A percentile compares a stretch with the other conserved stretches of the same genome.
Evolutionary conservation across 805 yeast species (phyloP).

Genomic region (Candida maesae): DNA sequence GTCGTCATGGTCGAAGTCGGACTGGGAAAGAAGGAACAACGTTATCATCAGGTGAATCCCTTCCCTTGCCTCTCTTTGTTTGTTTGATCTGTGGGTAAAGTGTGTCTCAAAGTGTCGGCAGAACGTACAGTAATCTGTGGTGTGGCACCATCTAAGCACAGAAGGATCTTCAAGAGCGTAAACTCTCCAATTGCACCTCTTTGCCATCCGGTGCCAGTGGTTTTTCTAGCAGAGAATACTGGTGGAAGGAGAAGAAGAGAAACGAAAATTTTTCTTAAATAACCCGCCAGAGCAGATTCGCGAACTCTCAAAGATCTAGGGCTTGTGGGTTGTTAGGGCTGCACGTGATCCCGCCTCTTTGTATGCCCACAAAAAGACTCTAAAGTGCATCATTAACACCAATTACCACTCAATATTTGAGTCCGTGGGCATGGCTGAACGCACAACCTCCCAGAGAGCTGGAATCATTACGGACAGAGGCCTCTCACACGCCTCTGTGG

Average conservation of each 20-base stretch:
- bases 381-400: too few species aligned
- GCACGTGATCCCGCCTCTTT: too few species aligned
- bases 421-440: not conserved
- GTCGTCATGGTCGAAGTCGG: constrained; percentile 91
- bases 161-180: not conserved
- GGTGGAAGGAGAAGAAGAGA: not conserved
- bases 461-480: constrained; percentile 15
- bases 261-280: not conserved
- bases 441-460: not conserved
- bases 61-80: not conserved
- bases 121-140: not conserved
- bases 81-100: too few species aligned
- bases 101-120: not conserved
- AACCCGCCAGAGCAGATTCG: too few species aligned
- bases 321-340: too few species aligned
- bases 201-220: too few species aligned
- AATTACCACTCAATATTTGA: too few species aligned
- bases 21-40: constrained; percentile 86
- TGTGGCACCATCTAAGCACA: not conserved
- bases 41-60: constrained; percentile 35
- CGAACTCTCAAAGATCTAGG: not conserved
- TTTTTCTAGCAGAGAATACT: not conserved
- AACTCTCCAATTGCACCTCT: too few species aligned
- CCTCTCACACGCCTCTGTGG: constrained; percentile 25
- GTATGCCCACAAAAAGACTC: too few species aligned